These are phyloP conservation scores for Stephania yunnanensis DNA, from an alignment of 164 flowering plant genomes.

Conservation along the genomic window DNA sequence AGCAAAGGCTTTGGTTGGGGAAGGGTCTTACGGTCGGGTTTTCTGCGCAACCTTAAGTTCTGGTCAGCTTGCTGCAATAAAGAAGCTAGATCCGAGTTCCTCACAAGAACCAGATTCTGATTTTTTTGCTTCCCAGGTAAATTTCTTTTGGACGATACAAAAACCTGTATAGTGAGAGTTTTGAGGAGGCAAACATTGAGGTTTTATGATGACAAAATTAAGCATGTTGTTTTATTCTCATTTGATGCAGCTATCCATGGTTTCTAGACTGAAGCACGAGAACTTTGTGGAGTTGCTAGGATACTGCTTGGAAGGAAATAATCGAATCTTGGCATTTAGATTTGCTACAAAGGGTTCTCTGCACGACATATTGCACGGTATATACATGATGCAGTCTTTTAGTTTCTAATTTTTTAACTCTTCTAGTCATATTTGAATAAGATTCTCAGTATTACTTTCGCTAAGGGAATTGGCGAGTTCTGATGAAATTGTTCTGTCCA, in stretches of 20 bases:
- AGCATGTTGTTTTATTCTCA: not conserved
- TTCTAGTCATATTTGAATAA: not conserved
- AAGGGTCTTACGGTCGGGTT: constrained; percentile 64
- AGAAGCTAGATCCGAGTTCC: constrained; percentile 46
- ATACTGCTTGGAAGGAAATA: constrained; percentile 58
- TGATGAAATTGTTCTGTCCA: constrained; percentile 3
- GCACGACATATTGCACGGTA: constrained; percentile 72
- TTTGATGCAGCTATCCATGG: constrained; percentile 46
- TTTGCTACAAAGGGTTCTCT: constrained; percentile 60
- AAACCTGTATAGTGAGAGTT: not conserved
- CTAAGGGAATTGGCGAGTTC: not conserved
- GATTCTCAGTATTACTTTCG: not conserved
- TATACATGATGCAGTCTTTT: not conserved
- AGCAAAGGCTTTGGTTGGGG: constrained; percentile 52
- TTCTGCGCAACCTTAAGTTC: constrained; percentile 34
- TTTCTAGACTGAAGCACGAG: constrained; percentile 60
- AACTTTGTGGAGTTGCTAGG: constrained; percentile 59
- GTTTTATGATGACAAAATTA: not conserved
- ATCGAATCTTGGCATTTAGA: constrained; percentile 52
- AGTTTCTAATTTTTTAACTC: not conserved
- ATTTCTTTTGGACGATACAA: not conserved
- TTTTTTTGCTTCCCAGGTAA: constrained; percentile 16
- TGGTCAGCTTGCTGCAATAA: constrained; percentile 40
- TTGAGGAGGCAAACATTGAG: not conserved
- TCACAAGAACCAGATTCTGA: constrained; percentile 31